Percentiles rank a stretch among this genome's conserved stretches.
These are phyloP conservation scores for Blepharisma undulans DNA, from an alignment of 169 alveolate genomes.

Conservation along the genomic window DNA sequence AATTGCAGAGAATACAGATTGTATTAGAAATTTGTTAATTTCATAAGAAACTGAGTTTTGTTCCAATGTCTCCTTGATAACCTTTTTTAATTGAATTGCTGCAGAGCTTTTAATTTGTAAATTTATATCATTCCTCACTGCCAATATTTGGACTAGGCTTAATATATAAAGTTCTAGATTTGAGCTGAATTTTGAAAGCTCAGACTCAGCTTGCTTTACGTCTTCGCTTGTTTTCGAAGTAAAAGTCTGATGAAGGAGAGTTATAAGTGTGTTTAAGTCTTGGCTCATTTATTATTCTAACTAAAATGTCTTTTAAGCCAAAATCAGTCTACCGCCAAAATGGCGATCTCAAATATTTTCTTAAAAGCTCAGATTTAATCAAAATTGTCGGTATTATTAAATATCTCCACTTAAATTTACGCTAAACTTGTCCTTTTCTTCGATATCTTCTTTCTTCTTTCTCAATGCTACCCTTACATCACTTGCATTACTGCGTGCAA, in stretches of 20 bases:
- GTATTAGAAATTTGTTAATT: neutral
- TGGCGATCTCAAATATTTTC: neutral
- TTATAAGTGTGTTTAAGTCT: neutral
- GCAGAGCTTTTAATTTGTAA: neutral
- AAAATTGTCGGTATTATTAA: neutral
- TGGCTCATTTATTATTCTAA: neutral
- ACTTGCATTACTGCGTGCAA: slow-evolving; percentile 53
- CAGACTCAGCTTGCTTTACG: neutral
- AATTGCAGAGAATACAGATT: neutral
- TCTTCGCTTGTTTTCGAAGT: neutral
- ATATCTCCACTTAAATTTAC: neutral
- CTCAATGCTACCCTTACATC: slow-evolving; percentile 63
- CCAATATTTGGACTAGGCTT: neutral
- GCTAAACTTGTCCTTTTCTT: neutral
- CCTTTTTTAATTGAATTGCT: neutral
- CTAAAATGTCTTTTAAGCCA: neutral
- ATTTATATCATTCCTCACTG: neutral
- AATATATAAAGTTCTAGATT: neutral
- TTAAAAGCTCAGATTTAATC: neutral
- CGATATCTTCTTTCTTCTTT: slow-evolving; percentile 47
- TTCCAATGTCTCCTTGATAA: neutral
- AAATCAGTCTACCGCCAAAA: neutral
- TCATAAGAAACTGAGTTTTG: neutral
- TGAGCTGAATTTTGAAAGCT: neutral
- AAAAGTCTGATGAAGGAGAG: neutral